Conservation (phyloP, 2,329 filamentous ascomycete species). For the Cladobotryum protrusum region DNA sequence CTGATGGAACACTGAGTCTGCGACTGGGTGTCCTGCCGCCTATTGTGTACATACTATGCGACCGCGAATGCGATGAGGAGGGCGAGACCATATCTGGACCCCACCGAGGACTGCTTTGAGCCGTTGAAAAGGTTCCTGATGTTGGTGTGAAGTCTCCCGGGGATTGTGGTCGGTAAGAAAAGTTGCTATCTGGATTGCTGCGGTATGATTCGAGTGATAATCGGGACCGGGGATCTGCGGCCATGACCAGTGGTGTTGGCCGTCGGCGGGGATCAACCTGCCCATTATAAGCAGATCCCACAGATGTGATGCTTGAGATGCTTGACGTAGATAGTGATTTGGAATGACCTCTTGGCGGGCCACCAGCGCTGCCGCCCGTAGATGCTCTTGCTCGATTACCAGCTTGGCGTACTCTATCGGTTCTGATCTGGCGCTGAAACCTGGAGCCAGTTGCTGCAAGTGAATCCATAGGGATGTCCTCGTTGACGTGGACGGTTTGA, state of each 20-base stretch:
- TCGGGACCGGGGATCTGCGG: conserved; percentile 61
- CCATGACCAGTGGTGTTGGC: conserved; percentile 79
- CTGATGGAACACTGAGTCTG: conserved; percentile 76
- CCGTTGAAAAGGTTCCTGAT: conserved; percentile 73
- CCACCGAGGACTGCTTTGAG: conserved; percentile 71
- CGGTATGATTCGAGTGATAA: conserved; percentile 64
- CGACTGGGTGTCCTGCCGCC: conserved; percentile 62
- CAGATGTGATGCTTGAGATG: conserved; percentile 67
- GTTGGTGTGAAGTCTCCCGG: conserved; percentile 76
- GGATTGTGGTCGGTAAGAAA: conserved; percentile 58
- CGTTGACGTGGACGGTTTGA: conserved; percentile 94
- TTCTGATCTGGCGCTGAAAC: conserved; percentile 87
- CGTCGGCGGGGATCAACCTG: conserved; percentile 62
- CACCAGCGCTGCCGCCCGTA: conserved; percentile 66
- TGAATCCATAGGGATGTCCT: conserved; percentile 91
- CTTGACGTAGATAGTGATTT: conserved; percentile 84
- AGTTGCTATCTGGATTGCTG: conserved; percentile 57
- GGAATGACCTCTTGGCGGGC: conserved; percentile 71
- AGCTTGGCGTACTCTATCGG: conserved; percentile 72
- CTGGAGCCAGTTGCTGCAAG: conserved; percentile 86
- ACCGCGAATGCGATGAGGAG: conserved; percentile 59
- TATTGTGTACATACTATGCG: conserved; percentile 62
- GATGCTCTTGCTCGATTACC: conserved; percentile 68
- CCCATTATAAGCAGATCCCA: conserved; percentile 59
- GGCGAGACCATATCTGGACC: conserved; percentile 66